Evolutionary conservation across 345 rosid species (phyloP), one percentile per base, ranked within the genome.

Genomic region (Eucalyptus cloeziana): DNA sequence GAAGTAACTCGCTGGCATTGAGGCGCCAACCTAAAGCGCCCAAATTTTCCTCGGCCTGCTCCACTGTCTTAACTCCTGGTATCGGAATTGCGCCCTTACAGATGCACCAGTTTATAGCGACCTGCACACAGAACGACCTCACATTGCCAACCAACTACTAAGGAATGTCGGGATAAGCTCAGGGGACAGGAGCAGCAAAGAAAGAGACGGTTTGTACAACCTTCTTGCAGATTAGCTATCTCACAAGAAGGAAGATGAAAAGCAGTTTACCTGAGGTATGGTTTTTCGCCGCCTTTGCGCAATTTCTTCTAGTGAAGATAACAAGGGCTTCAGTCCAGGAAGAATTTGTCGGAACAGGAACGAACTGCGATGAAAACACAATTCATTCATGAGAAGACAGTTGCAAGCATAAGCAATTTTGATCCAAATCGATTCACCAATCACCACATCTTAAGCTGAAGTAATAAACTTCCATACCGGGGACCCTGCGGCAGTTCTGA

Each of bases 71-170:
- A 16, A 97, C 95, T 64, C 99, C 99, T 6, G 99, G 99, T 90
- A 97, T 97, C 0, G 99, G 99, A 49, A 97, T 93, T 30, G 98
- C 90, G 44, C 98, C 99, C 88, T 96, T 95, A 90, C 98, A 92
- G 87, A 96, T 95, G 94, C 99, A 97, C 99, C 99, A 96, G 93
- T 97, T 96, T 90, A 97, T 93, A 30, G 99, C 99, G 21, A 97
- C 96, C 98, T 97, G 87, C 87, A 27, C 88, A 54, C 9, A 16
- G 89, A 49, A 54, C 44, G n/a, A 54, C 16, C 51, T 21, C 45
- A 10, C 27, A 3, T 24, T 6, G 30, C 71, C 47, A 76, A 76
- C 14, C 37, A n/a, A 64, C 40, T 15, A 31, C 5, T 14, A 2
- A 64, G 76, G 37, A 64, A 64, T n/a, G 10, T 64, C 2, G 21